Percentiles rank a stretch among this genome's conserved stretches.
Conservation (phyloP, 805 yeast genomes). For the Tetrapisispora nanseiensis region DNA sequence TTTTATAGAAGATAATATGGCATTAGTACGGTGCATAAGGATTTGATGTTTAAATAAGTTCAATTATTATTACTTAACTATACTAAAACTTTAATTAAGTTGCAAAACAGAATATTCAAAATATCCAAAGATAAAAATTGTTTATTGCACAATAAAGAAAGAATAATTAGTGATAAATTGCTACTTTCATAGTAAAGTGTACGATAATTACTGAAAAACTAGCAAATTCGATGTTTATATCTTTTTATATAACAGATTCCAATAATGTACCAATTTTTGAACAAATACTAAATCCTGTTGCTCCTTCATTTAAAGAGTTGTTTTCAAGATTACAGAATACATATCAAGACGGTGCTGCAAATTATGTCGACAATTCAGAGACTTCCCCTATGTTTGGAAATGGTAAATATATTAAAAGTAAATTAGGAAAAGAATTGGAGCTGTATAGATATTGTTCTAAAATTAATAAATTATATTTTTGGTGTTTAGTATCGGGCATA, state of each 20-base stretch:
- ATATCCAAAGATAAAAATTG: no score
- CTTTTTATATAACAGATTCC: slow-evolving; percentile 24
- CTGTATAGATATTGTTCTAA: slow-evolving; percentile 18
- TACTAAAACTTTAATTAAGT: no score
- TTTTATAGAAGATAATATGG: no score
- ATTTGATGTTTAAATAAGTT: no score
- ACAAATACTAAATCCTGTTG: slow-evolving; percentile 19
- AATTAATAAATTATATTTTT: slow-evolving; percentile 16
- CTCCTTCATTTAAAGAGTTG: slow-evolving; percentile 22
- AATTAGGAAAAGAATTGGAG: slow-evolving; percentile 15
- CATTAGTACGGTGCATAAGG: no score
- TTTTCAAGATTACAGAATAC: slow-evolving; percentile 17
- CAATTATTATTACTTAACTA: no score
- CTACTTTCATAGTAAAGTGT: background rate
- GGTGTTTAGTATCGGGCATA: slow-evolving; percentile 14
- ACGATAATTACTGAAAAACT: background rate
- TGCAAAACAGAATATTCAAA: no score
- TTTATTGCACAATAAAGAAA: no score
- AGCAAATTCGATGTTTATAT: slow-evolving; percentile 16
- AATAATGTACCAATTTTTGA: slow-evolving; percentile 20
- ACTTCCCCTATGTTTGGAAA: background rate
- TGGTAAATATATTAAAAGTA: slow-evolving; percentile 5
- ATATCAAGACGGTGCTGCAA: slow-evolving; percentile 11
- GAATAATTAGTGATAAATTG: no score
- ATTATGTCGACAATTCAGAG: background rate